A percentile compares a stretch with the other conserved stretches of the same genome.
Evolutionary conservation across 768 basidiomycete genomes (phyloP).

Genomic region (Butyriboletus loyo): DNA sequence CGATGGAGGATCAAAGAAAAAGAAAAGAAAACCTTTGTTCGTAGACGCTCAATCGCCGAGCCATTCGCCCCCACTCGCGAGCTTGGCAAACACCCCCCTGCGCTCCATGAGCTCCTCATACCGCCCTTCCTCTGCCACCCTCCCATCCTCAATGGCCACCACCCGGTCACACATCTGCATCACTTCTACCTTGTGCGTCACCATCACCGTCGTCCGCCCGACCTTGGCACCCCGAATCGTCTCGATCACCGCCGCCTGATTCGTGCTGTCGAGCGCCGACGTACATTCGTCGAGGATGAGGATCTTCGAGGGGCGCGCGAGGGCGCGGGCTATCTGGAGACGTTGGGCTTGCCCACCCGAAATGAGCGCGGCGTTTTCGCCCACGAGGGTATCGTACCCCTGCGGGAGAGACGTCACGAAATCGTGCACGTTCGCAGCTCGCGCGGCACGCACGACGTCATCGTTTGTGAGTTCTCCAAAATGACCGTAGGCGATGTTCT

Average conservation of each 20-base stretch:
- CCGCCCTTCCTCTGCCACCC: constrained; percentile 72
- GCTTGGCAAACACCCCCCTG: constrained; percentile 69
- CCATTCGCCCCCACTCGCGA: constrained; percentile 81
- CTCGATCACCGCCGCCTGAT: constrained; percentile 79
- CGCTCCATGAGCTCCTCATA: constrained; percentile 67
- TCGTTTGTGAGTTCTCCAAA: constrained; percentile 48
- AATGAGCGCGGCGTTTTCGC: constrained; percentile 88
- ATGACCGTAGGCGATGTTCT: constrained; percentile 79
- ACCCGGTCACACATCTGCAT: constrained; percentile 94
- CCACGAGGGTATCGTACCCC: constrained; percentile 84
- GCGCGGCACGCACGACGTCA: constrained; percentile 70
- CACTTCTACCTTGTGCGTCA: constrained; percentile 88
- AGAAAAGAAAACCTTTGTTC: not conserved
- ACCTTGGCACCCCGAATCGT: constrained; percentile 62
- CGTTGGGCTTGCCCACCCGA: constrained; percentile 96
- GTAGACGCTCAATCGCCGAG: constrained; percentile 21
- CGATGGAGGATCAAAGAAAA: not conserved
- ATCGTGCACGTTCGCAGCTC: constrained; percentile 79
- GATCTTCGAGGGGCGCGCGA: constrained; percentile 70
- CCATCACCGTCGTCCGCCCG: constrained; percentile 83
- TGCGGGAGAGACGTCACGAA: constrained; percentile 77
- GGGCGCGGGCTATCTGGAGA: constrained; percentile 85
- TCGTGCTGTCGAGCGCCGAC: constrained; percentile 82
- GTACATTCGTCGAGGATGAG: constrained; percentile 95
- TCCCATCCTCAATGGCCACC: constrained; percentile 75